These are phyloP conservation scores for Exophiala mesophila DNA, from an alignment of 2,329 filamentous ascomycete species.

Conservation along the genomic window DNA sequence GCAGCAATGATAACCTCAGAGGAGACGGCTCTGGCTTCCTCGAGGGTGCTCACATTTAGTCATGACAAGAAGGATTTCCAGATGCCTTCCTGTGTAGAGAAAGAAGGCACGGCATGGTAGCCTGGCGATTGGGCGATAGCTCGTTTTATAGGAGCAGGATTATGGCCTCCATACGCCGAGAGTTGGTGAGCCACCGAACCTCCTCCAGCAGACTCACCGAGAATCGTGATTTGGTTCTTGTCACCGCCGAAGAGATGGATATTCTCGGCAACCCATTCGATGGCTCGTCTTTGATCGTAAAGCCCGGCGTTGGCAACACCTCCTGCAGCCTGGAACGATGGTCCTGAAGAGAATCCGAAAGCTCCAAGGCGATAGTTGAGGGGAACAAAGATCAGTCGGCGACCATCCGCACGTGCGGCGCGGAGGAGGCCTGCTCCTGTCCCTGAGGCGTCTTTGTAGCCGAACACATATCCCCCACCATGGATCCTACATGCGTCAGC, in stretches of 20 bases:
- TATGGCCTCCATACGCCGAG: conserved; percentile 51
- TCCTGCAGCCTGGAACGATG: conserved; percentile 48
- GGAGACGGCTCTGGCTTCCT: conserved; percentile 41
- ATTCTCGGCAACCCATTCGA: conserved; percentile 59
- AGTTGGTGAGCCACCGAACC: conserved; percentile 53
- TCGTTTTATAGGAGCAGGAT: conserved; percentile 44
- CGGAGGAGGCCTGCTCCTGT: background rate
- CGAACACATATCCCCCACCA: conserved; percentile 42
- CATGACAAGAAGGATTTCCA: conserved; percentile 37
- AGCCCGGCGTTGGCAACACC: conserved; percentile 61
- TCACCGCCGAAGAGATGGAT: conserved; percentile 54
- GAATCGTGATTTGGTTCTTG: conserved; percentile 44
- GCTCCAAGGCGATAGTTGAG: conserved; percentile 49
- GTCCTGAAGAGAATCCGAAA: conserved; percentile 50
- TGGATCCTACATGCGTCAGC: conserved; percentile 34
- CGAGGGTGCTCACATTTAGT: conserved; percentile 41
- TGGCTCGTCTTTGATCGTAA: conserved; percentile 56
- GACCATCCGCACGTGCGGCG: background rate
- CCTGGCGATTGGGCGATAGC: conserved; percentile 44
- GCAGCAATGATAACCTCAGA: conserved; percentile 38
- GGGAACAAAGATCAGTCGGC: conserved; percentile 31
- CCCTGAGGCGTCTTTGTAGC: conserved; percentile 33
- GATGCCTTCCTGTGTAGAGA: conserved; percentile 35
- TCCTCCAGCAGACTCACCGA: conserved; percentile 49
- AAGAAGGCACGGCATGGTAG: conserved; percentile 32